Conservation (phyloP, 1,284 basidiomycete species). For the Golubevia pallescens region DNA sequence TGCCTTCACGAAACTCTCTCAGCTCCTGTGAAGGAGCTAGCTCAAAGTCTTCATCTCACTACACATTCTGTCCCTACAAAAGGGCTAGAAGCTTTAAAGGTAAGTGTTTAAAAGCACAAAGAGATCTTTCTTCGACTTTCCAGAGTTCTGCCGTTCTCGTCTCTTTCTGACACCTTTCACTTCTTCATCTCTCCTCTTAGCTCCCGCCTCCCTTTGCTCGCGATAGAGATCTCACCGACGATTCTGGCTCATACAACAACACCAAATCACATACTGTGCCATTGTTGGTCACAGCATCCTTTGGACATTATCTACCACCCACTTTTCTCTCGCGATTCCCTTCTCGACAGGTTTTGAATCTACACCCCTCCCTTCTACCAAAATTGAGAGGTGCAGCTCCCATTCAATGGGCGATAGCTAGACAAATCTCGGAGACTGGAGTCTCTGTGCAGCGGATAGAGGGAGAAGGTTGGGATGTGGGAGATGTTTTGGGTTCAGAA, state of each 20-base stretch:
- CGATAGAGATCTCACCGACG: constrained; percentile 17
- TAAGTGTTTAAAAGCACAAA: no score
- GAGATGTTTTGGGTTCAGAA: constrained; percentile 63
- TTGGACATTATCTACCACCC: constrained; percentile 82
- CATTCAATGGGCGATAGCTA: constrained; percentile 83
- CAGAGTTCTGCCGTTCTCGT: no score
- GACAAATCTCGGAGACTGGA: constrained; percentile 72
- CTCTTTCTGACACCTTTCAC: not conserved
- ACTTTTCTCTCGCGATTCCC: constrained; percentile 74
- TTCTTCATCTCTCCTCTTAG: constrained; percentile 9
- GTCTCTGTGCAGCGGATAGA: constrained; percentile 71
- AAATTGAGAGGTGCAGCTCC: constrained; percentile 89
- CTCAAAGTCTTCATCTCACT: not conserved
- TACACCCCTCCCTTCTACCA: constrained; percentile 89
- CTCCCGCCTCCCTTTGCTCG: constrained; percentile 18
- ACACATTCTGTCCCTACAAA: not conserved
- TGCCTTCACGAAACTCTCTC: constrained; percentile 32
- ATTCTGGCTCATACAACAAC: constrained; percentile 21
- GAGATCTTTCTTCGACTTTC: no score
- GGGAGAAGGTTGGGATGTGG: constrained; percentile 65
- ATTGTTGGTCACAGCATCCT: constrained; percentile 85
- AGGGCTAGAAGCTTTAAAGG: not conserved
- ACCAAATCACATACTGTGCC: constrained; percentile 53
- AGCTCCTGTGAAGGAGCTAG: not conserved
- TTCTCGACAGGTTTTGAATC: constrained; percentile 76